These are phyloP conservation scores for Nadsonia commutata DNA, from an alignment of 1,139 yeast genomes.

Conservation along the genomic window DNA sequence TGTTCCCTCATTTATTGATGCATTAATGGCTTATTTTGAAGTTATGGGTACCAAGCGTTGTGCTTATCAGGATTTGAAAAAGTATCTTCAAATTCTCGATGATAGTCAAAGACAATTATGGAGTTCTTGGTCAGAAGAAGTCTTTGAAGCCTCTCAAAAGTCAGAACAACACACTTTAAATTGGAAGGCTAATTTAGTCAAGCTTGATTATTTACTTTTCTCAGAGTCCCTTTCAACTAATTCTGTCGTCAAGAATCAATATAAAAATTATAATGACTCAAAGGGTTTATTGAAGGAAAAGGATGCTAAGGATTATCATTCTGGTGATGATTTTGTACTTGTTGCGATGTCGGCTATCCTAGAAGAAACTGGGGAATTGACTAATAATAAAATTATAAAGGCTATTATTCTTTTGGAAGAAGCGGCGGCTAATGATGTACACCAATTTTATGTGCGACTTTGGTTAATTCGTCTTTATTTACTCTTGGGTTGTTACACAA, in stretches of 20 bases:
- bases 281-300: conserved; percentile 24
- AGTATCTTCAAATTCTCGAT: conserved; percentile 17
- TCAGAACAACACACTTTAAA: conserved; percentile 22
- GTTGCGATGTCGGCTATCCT: conserved; percentile 24
- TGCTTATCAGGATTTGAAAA: conserved; percentile 42
- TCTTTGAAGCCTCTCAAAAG: conserved; percentile 11
- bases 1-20: conserved; percentile 13
- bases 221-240: conserved; percentile 12
- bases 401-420: conserved; percentile 34
- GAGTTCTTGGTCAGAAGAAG: conserved; percentile 3
- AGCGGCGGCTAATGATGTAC: conserved; percentile 35
- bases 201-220: conserved; percentile 23
- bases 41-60: conserved; percentile 39
- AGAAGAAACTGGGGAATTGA: conserved; percentile 11
- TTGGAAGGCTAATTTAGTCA: conserved; percentile 35
- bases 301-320: conserved; percentile 44
- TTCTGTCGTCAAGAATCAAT: conserved; percentile 16
- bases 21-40: conserved; percentile 30
- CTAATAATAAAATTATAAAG: conserved; percentile 10
- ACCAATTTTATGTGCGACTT: conserved; percentile 50
- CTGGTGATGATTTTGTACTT: conserved; percentile 50
- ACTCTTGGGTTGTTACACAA: conserved; percentile 38
- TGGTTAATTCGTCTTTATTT: conserved; percentile 61
- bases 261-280: conserved; percentile 26
- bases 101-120: conserved; percentile 10